A percentile compares a stretch with the other conserved stretches of the same genome.
These are phyloP conservation scores for Dothideomycetidae sp. DNA, from an alignment of 2,329 filamentous ascomycete species.

Conservation along the genomic window DNA sequence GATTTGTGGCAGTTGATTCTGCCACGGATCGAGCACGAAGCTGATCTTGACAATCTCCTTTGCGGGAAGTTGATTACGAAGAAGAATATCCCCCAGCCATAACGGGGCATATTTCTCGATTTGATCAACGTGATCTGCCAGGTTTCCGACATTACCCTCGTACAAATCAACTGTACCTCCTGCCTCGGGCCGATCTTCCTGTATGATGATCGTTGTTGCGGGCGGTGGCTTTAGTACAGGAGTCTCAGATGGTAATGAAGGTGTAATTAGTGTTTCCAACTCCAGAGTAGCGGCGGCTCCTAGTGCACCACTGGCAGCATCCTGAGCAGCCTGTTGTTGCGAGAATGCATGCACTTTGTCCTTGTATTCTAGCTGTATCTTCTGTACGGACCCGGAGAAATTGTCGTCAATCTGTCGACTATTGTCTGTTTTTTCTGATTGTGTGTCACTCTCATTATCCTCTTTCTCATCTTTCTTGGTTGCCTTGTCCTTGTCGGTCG, in stretches of 20 bases:
- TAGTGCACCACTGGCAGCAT: slow-evolving; percentile 21
- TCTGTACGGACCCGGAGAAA: slow-evolving; percentile 58
- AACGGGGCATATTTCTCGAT: slow-evolving; percentile 78
- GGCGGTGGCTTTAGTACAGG: slow-evolving; percentile 60
- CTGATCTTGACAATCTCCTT: slow-evolving; percentile 97
- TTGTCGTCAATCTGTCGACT: slow-evolving; percentile 64
- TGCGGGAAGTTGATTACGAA: slow-evolving; percentile 62
- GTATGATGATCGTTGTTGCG: slow-evolving; percentile 48
- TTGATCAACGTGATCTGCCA: slow-evolving; percentile 62
- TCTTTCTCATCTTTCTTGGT: slow-evolving; percentile 59
- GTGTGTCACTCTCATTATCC: slow-evolving; percentile 41
- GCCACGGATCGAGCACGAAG: slow-evolving; percentile 74
- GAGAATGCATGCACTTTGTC: slow-evolving; percentile 43
- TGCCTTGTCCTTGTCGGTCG: slow-evolving; percentile 46
- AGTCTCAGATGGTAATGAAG: slow-evolving; percentile 58
- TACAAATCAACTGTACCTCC: slow-evolving; percentile 71
- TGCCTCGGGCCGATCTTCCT: slow-evolving; percentile 48
- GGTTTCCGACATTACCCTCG: slow-evolving; percentile 66
- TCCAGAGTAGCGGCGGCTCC: slow-evolving; percentile 16
- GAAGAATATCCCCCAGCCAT: slow-evolving; percentile 81
- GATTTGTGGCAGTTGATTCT: slow-evolving; percentile 52
- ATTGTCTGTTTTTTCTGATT: slow-evolving; percentile 41
- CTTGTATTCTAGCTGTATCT: slow-evolving; percentile 59
- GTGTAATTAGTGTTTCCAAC: slow-evolving; percentile 51
- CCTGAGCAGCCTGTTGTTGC: slow-evolving; percentile 18